phyloP scores from a whole-genome alignment of 148 eudicot genomes.

The Arbutus unedo region DNA sequence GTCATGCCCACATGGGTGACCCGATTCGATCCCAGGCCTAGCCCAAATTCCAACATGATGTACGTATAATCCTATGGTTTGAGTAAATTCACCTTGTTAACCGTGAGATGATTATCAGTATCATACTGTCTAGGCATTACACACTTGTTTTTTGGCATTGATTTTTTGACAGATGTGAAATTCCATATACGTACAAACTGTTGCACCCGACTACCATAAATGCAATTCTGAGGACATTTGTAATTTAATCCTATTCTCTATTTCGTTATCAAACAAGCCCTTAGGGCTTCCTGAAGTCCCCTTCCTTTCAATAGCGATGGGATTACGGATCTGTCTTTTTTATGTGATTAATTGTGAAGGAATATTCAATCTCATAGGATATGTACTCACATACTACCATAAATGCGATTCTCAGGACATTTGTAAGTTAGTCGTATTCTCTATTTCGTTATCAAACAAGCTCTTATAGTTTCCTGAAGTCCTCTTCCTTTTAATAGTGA shows the following conservation, averaged over 20 bases:
- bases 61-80: not conserved
- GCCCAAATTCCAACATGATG: no score
- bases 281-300: not conserved
- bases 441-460: not conserved
- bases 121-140: not conserved
- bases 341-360: no score
- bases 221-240: not conserved
- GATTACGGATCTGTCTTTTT: no score
- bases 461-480: not conserved
- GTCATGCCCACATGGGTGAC: no score
- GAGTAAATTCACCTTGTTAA: not conserved
- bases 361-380: no score
- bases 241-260: not conserved
- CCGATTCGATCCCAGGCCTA: no score
- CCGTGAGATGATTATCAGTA: not conserved
- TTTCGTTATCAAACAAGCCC: not conserved
- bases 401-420: not conserved
- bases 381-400: not conserved
- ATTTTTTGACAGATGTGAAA: not conserved
- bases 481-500: not conserved
- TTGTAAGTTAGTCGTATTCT: not conserved
- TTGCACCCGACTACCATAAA: not conserved
- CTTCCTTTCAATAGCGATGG: not conserved
- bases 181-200: not conserved
- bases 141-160: not conserved